Conservation (phyloP, 805 yeast species). For the Hanseniaspora occidentalis region DNA sequence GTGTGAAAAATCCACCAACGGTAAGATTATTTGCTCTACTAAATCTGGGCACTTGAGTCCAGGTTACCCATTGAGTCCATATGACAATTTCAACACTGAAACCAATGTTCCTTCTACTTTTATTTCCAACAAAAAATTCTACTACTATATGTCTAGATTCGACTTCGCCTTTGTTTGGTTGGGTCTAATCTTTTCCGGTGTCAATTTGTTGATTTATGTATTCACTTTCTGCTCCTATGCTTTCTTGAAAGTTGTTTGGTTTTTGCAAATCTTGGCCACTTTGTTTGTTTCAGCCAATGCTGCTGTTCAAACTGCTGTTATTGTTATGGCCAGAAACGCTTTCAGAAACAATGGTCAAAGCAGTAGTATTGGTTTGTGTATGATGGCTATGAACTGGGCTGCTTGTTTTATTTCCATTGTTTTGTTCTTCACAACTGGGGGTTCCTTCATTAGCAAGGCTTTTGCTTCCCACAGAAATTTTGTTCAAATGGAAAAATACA, state of each 20-base stretch:
- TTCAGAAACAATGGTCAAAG: constrained; percentile 30
- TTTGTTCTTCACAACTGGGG: constrained; percentile 10
- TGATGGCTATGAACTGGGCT: constrained; percentile 62
- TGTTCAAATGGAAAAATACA: constrained; percentile 11
- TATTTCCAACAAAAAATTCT: constrained; percentile 39
- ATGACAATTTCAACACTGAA: constrained; percentile 53
- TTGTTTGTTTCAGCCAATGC: constrained; percentile 51
- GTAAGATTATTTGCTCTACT: constrained; percentile 19
- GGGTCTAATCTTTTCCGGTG: constrained; percentile 49
- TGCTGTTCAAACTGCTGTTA: constrained; percentile 60
- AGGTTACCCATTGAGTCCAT: constrained; percentile 63
- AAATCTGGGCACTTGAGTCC: constrained; percentile 37
- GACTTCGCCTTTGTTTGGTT: constrained; percentile 50
- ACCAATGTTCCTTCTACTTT: constrained; percentile 42
- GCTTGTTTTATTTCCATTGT: constrained; percentile 32
- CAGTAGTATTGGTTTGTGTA: constrained; percentile 42
- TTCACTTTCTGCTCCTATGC: constrained; percentile 44
- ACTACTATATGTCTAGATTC: constrained; percentile 54
- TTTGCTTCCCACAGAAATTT: constrained; percentile 12
- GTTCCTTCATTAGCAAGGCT: constrained; percentile 15
- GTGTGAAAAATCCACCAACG: constrained; percentile 27
- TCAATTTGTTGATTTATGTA: constrained; percentile 43
- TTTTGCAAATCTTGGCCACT: constrained; percentile 38
- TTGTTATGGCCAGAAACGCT: constrained; percentile 62
- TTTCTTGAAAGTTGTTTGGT: constrained; percentile 41